Conservation (phyloP, 495 filamentous ascomycete species). For the Amphirosellinia nigrospora region DNA sequence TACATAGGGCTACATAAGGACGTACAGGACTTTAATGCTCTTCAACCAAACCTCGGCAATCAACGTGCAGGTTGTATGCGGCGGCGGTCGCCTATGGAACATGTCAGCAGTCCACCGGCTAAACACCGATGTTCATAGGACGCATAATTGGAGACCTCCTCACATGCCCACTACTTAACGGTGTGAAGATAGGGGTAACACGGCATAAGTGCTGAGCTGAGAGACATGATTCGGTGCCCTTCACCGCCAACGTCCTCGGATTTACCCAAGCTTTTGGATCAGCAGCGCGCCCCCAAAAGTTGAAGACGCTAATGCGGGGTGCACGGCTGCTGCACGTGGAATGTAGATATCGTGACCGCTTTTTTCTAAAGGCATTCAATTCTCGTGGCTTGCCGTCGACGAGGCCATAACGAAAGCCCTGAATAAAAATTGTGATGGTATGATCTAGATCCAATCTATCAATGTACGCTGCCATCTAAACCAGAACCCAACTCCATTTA, state of each 20-base stretch:
- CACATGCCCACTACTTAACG: neutral
- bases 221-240: neutral
- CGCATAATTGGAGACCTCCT: neutral
- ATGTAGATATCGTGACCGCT: constrained; percentile 5
- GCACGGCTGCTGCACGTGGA: neutral
- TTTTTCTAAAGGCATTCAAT: constrained; percentile 3
- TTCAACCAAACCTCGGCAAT: neutral
- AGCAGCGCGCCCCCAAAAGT: neutral
- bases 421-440: neutral
- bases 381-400: neutral
- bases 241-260: constrained; percentile 11
- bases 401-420: neutral
- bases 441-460: constrained; percentile 16
- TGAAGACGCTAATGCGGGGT: neutral
- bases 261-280: neutral
- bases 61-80: neutral
- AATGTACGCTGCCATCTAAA: constrained; percentile 10
- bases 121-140: neutral
- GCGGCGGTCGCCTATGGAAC: neutral
- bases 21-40: constrained; percentile 5
- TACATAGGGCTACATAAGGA: neutral
- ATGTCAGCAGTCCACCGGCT: neutral
- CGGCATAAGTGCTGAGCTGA: constrained; percentile 22
- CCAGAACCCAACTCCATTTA: constrained; percentile 13
- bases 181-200: constrained; percentile 6